A percentile compares a stretch with the other conserved stretches of the same genome.
These are phyloP conservation scores for Acorus gramineus DNA, from an alignment of 106 monocot species.

Conservation along the genomic window DNA sequence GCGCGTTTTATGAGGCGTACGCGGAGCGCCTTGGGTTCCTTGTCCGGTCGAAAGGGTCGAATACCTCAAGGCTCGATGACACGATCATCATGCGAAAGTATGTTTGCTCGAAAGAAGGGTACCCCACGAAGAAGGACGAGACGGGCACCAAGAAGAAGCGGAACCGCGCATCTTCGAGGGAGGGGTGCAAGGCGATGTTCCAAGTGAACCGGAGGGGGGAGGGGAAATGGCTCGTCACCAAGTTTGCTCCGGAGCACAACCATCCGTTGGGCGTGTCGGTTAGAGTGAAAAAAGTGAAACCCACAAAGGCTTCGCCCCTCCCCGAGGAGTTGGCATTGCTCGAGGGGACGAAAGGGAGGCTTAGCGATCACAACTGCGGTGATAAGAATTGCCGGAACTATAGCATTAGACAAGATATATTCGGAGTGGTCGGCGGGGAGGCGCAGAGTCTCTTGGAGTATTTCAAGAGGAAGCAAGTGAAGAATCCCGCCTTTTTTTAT, in stretches of 20 bases:
- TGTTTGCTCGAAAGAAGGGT: slow-evolving; percentile 19
- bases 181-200: slow-evolving; percentile 22
- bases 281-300: slow-evolving; percentile 3
- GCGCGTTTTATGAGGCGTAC: slow-evolving; percentile 6
- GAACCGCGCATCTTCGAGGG: slow-evolving; percentile 11
- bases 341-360: too few species aligned
- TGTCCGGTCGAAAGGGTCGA: slow-evolving; percentile 4
- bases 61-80: slow-evolving; percentile 15
- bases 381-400: too few species aligned
- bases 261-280: slow-evolving; percentile 1
- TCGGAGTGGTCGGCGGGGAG: slow-evolving; percentile 1
- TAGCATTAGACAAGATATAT: too few species aligned
- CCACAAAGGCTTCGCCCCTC: neutral
- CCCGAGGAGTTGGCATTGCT: neutral
- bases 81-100: slow-evolving; percentile 18
- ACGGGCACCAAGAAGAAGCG: slow-evolving; percentile 13
- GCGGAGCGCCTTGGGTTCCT: slow-evolving; percentile 10
- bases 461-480: slow-evolving; percentile 16
- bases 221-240: slow-evolving; percentile 10
- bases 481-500: slow-evolving; percentile 22
- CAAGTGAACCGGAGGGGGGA: slow-evolving; percentile 8
- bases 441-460: slow-evolving; percentile 20
- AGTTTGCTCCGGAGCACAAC: slow-evolving; percentile 14
- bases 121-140: slow-evolving; percentile 10
- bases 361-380: too few species aligned